Conservation (phyloP, 768 basidiomycete species). For the Cantharellus anzutake region DNA sequence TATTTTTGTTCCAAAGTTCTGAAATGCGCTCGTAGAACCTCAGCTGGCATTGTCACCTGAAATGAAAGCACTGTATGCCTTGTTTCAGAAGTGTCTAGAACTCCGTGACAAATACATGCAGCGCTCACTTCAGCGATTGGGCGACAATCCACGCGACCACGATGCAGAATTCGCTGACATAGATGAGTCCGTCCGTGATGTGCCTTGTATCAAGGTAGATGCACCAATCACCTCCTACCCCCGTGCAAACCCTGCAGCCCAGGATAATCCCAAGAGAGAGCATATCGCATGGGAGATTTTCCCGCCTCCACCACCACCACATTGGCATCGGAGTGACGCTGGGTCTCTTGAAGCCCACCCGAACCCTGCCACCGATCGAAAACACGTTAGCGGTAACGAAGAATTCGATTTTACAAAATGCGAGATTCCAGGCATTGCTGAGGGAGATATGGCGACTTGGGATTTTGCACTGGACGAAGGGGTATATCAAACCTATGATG, state of each 20-base stretch:
- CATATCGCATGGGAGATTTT: conserved; percentile 65
- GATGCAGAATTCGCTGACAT: conserved; percentile 62
- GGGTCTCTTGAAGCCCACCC: not conserved
- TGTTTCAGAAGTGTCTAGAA: conserved; percentile 69
- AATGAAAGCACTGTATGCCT: conserved; percentile 32
- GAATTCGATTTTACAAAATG: conserved; percentile 56
- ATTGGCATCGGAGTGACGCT: conserved; percentile 63
- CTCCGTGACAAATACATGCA: conserved; percentile 91
- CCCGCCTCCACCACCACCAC: conserved; percentile 82
- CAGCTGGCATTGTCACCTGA: conserved; percentile 13
- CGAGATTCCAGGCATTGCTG: conserved; percentile 37
- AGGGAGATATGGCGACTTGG: conserved; percentile 26
- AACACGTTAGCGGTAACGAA: conserved; percentile 18
- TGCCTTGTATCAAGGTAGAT: conserved; percentile 50
- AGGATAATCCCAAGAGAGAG: conserved; percentile 7
- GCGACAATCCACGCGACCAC: conserved; percentile 86
- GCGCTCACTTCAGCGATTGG: conserved; percentile 73
- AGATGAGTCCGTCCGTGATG: conserved; percentile 38
- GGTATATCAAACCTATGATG: conserved; percentile 66
- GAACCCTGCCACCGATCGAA: not conserved
- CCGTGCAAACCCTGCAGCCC: conserved; percentile 7
- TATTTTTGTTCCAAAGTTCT: not conserved
- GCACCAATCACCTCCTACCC: conserved; percentile 18
- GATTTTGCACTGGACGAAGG: conserved; percentile 66
- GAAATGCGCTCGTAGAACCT: not conserved